These are phyloP conservation scores for Viola pubescens DNA, from an alignment of 441 rosid genomes.

Conservation along the genomic window DNA sequence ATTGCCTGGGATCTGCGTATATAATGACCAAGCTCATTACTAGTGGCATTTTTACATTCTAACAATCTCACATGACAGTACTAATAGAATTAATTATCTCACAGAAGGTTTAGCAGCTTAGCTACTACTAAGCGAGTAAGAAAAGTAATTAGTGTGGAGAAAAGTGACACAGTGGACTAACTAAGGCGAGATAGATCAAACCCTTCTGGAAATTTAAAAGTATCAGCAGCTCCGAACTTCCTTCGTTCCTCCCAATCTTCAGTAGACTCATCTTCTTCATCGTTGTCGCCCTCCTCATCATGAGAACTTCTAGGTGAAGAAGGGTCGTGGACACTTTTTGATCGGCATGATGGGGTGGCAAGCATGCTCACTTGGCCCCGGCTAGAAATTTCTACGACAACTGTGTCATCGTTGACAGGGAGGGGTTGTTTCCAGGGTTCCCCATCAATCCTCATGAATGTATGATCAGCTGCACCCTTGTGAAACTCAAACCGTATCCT, in stretches of 20 bases:
- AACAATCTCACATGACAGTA: too few relatives aligned
- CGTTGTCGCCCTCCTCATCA: conserved; percentile 8
- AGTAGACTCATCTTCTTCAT: conserved; percentile 34
- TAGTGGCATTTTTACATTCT: too few relatives aligned
- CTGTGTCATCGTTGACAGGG: conserved; percentile 65
- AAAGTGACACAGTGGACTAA: neutral
- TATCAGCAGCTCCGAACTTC: conserved; percentile 84
- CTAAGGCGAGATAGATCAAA: conserved; percentile 59
- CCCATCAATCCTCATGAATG: conserved; percentile 95
- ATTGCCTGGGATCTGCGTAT: too few relatives aligned
- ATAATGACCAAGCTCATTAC: too few relatives aligned
- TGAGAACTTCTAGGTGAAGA: conserved; percentile 21
- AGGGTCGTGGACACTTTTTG: conserved; percentile 49
- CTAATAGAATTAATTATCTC: too few relatives aligned
- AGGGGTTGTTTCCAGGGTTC: conserved; percentile 98
- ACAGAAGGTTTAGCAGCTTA: too few relatives aligned
- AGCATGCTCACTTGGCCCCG: conserved; percentile 83
- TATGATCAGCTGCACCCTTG: conserved; percentile 68
- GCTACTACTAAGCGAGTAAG: too few relatives aligned
- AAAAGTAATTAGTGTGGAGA: too few relatives aligned
- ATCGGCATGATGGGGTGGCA: conserved; percentile 55
- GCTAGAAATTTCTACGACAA: conserved; percentile 77
- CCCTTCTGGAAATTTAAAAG: conserved; percentile 69
- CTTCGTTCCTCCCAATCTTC: conserved; percentile 43
- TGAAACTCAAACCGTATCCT: conserved; percentile 75